Conservation (phyloP, 495 filamentous ascomycete genomes). For the Penicillium ucsense region DNA sequence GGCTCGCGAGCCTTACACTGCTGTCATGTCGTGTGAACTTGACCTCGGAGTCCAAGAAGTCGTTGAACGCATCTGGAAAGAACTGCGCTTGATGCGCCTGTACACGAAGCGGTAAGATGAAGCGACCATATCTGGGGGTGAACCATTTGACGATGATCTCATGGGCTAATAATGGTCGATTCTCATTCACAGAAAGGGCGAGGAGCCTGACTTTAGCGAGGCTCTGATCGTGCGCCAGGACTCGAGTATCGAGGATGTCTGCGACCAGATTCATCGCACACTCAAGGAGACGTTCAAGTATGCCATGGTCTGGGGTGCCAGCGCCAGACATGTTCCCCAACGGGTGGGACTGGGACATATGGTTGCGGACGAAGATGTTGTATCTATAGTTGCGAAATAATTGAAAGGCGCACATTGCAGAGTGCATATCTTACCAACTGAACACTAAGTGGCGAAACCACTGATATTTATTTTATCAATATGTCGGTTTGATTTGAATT, state of each 20-base stretch:
- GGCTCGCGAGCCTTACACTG: constrained; percentile 85
- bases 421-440: too few relatives aligned
- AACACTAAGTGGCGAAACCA: too few relatives aligned
- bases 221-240: constrained; percentile 85
- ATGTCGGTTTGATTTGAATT: not conserved
- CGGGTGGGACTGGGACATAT: constrained; percentile 79
- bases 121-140: not conserved
- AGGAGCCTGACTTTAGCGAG: constrained; percentile 84
- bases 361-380: constrained; percentile 93
- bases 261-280: constrained; percentile 87
- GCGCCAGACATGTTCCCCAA: constrained; percentile 89
- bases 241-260: constrained; percentile 92
- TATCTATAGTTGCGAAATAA: constrained; percentile 68
- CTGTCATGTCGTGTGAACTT: constrained; percentile 96
- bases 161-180: not conserved
- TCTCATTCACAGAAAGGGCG: constrained; percentile 54
- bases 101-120: constrained; percentile 77
- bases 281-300: constrained; percentile 99
- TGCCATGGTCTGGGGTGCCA: constrained; percentile 94
- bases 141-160: too few relatives aligned
- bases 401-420: not conserved
- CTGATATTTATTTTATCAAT: too few relatives aligned
- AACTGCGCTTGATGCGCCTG: constrained; percentile 79
- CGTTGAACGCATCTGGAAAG: constrained; percentile 91
- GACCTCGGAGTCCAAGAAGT: constrained; percentile 96